These are phyloP conservation scores for Ustilago vetiveriae DNA, from an alignment of 1,284 basidiomycete species.

Conservation along the genomic window DNA sequence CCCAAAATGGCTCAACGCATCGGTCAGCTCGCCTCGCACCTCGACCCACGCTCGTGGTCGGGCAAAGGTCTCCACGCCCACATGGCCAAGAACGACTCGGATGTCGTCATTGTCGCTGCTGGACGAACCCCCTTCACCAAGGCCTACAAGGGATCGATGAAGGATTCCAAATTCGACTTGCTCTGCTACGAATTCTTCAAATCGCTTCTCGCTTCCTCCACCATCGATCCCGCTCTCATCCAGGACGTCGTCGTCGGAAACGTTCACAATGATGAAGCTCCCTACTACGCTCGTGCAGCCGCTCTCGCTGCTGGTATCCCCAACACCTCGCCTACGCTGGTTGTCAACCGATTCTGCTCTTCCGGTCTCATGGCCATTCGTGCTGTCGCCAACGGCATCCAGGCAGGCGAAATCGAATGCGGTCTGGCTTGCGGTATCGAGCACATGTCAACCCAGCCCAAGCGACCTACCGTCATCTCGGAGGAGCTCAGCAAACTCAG, in stretches of 20 bases:
- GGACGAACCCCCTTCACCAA: slow-evolving; percentile 81
- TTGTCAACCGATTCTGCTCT: slow-evolving; percentile 69
- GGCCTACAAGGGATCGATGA: slow-evolving; percentile 81
- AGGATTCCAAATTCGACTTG: slow-evolving; percentile 72
- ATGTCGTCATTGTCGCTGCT: slow-evolving; percentile 80
- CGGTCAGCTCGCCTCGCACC: slow-evolving; percentile 57
- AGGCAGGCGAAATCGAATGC: slow-evolving; percentile 81
- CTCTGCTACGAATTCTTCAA: slow-evolving; percentile 60
- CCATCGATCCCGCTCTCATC: slow-evolving; percentile 76
- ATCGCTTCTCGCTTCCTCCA: slow-evolving; percentile 74
- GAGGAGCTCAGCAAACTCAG: slow-evolving; percentile 39
- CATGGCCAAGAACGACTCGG: slow-evolving; percentile 55
- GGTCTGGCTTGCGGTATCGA: slow-evolving; percentile 86
- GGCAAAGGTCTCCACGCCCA: slow-evolving; percentile 56
- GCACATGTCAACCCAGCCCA: slow-evolving; percentile 73
- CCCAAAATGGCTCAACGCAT: slow-evolving; percentile 51
- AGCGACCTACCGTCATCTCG: slow-evolving; percentile 39
- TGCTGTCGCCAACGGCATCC: slow-evolving; percentile 81
- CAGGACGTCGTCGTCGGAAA: slow-evolving; percentile 79
- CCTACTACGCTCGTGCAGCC: slow-evolving; percentile 70
- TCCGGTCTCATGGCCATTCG: slow-evolving; percentile 87
- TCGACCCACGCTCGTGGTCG: slow-evolving; percentile 60
- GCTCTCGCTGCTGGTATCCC: slow-evolving; percentile 84
- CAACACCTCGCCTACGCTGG: slow-evolving; percentile 78
- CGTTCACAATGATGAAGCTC: slow-evolving; percentile 52